These are phyloP conservation scores for Apiospora phragmitis DNA, from an alignment of 2,329 filamentous ascomycete genomes.

Conservation along the genomic window DNA sequence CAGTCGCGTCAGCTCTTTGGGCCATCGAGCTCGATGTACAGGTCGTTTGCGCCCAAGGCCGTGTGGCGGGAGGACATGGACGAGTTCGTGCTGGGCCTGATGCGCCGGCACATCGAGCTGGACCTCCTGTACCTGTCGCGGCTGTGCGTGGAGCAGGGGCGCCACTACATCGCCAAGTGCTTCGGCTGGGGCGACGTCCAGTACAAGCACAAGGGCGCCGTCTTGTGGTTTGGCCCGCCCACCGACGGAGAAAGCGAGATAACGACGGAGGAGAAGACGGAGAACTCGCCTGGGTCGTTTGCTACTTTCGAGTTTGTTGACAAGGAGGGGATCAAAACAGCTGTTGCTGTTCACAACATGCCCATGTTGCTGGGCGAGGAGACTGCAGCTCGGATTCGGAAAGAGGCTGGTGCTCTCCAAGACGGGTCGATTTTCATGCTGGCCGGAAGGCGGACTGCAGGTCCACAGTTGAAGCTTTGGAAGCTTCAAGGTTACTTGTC, in stretches of 20 bases:
- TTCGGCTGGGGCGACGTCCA: slow-evolving; percentile 45
- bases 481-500: slow-evolving; percentile 56
- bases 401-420: slow-evolving; percentile 34
- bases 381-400: slow-evolving; percentile 41
- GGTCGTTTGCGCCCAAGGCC: slow-evolving; percentile 18
- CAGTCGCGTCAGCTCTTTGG: slow-evolving; percentile 16
- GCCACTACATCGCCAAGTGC: slow-evolving; percentile 44
- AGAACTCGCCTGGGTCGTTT: slow-evolving; percentile 36
- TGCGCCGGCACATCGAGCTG: slow-evolving; percentile 49
- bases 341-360: slow-evolving; percentile 55
- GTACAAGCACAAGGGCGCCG: slow-evolving; percentile 40
- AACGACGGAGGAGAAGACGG: neutral
- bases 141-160: slow-evolving; percentile 27
- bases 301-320: slow-evolving; percentile 44
- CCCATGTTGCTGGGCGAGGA: slow-evolving; percentile 49
- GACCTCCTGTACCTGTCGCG: slow-evolving; percentile 43
- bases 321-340: slow-evolving; percentile 32
- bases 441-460: slow-evolving; percentile 40
- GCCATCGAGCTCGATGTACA: slow-evolving; percentile 18
- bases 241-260: neutral
- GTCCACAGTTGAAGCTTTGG: slow-evolving; percentile 55
- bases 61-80: slow-evolving; percentile 59
- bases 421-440: slow-evolving; percentile 45
- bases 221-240: slow-evolving; percentile 42
- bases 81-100: slow-evolving; percentile 47